These are phyloP conservation scores for Funneliformis caledonium DNA, from an alignment of 371 early-diverging fungal genomes.

Conservation along the genomic window DNA sequence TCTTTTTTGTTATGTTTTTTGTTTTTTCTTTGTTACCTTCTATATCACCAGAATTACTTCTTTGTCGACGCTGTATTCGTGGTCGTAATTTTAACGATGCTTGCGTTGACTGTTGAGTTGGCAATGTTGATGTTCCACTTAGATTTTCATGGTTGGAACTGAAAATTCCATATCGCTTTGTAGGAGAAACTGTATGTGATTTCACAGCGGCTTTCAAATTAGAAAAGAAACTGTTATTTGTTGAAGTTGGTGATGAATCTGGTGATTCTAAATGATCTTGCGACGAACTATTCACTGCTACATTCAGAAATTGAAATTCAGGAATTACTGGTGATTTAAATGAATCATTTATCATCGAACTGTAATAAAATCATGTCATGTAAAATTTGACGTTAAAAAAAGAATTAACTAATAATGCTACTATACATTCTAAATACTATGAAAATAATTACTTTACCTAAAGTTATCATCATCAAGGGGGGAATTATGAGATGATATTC, in stretches of 20 bases:
- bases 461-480: not conserved
- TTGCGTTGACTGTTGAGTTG: not conserved
- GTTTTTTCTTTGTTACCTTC: not conserved
- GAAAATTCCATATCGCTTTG: not conserved
- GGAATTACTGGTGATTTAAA: not conserved
- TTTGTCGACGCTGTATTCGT: not conserved
- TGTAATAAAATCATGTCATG: not conserved
- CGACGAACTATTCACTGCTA: not conserved
- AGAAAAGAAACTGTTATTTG: not conserved
- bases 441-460: not conserved
- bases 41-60: not conserved
- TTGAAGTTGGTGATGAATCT: not conserved
- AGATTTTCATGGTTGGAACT: not conserved
- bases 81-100: not conserved
- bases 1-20: not conserved
- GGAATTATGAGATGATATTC: not conserved
- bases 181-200: conserved; percentile 17
- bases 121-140: not conserved
- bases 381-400: not conserved
- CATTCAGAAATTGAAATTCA: not conserved
- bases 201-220: conserved; percentile 6
- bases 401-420: not conserved
- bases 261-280: not conserved
- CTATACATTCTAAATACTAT: not conserved
- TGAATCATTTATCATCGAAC: not conserved